These are phyloP conservation scores for Saccharomycopsis selenospora DNA, from an alignment of 805 yeast genomes.

Conservation along the genomic window DNA sequence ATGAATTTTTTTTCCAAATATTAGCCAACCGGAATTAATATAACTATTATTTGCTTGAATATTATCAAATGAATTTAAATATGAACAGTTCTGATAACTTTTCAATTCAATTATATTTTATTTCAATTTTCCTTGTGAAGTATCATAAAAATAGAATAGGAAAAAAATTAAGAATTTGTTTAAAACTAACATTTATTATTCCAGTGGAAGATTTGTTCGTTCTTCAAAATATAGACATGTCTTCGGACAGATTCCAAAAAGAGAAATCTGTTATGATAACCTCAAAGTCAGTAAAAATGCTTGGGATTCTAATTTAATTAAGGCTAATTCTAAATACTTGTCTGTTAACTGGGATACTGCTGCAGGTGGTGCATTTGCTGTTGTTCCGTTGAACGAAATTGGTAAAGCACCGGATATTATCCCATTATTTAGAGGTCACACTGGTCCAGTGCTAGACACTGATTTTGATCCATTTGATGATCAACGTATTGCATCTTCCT, in stretches of 20 bases:
- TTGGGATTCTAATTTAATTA: constrained; percentile 89
- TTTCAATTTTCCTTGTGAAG: neutral
- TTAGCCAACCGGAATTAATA: no score
- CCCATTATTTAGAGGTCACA: constrained; percentile 92
- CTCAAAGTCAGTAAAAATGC: constrained; percentile 80
- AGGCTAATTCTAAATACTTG: constrained; percentile 78
- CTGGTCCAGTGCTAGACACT: constrained; percentile 91
- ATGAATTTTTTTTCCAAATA: no score
- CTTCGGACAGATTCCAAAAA: constrained; percentile 76
- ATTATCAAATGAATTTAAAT: neutral
- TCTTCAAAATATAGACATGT: constrained; percentile 97
- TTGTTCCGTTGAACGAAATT: constrained; percentile 75
- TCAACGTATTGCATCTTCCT: constrained; percentile 64
- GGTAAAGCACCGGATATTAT: constrained; percentile 93
- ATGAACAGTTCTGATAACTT: neutral
- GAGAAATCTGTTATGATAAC: constrained; percentile 38
- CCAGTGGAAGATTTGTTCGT: constrained; percentile 82
- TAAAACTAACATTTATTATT: neutral
- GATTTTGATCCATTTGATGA: constrained; percentile 91
- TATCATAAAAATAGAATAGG: no score
- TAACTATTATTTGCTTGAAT: no score
- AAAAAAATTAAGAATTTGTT: no score
- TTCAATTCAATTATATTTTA: neutral
- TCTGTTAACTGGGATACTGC: constrained; percentile 90
- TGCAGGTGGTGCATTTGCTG: constrained; percentile 97